These are phyloP conservation scores for Cutaneotrichosporon sp. DNA, from an alignment of 1,284 basidiomycete genomes.

Conservation along the genomic window DNA sequence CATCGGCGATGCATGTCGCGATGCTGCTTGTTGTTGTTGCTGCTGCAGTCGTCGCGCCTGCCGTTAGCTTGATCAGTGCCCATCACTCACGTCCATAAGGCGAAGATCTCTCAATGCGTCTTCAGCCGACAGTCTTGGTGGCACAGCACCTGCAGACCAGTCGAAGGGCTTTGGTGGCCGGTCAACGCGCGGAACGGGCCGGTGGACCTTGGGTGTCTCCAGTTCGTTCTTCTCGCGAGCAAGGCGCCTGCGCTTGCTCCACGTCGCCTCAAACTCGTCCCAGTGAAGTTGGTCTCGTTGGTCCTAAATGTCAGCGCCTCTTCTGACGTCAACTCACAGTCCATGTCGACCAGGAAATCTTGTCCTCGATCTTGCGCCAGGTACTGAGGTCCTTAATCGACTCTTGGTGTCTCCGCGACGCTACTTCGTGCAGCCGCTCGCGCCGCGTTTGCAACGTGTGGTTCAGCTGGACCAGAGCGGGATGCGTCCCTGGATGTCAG, in stretches of 20 bases:
- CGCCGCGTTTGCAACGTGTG: conserved; percentile 43
- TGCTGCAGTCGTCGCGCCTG: conserved; percentile 15
- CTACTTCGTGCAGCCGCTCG: conserved; percentile 47
- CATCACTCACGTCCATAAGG: conserved; percentile 46
- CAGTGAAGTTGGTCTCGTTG: conserved; percentile 53
- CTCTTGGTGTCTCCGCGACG: conserved; percentile 48
- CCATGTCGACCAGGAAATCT: conserved; percentile 57
- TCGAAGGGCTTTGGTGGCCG: conserved; percentile 34
- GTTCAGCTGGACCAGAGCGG: conserved; percentile 56
- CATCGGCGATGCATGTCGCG: conserved; percentile 39
- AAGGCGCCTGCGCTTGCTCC: conserved; percentile 56
- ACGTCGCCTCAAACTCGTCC: conserved; percentile 56
- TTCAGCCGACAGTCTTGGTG: conserved; percentile 31
- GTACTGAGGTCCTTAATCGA: conserved; percentile 53
- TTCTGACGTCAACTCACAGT: conserved; percentile 41
- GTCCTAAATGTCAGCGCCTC: conserved; percentile 32
- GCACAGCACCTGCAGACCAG: conserved; percentile 46
- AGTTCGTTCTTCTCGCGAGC: conserved; percentile 59
- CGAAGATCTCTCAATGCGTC: conserved; percentile 44
- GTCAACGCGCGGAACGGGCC: conserved; percentile 41
- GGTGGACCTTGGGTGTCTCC: conserved; percentile 54
- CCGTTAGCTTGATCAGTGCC: not conserved
- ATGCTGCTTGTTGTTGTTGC: conserved; percentile 22
- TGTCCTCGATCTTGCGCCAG: conserved; percentile 51
- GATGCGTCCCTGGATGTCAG: conserved; percentile 54